Evolutionary conservation across 345 rosid species (phyloP), one percentile per base, ranked within the genome.

Genomic region (Lumnitzera racemosa): DNA sequence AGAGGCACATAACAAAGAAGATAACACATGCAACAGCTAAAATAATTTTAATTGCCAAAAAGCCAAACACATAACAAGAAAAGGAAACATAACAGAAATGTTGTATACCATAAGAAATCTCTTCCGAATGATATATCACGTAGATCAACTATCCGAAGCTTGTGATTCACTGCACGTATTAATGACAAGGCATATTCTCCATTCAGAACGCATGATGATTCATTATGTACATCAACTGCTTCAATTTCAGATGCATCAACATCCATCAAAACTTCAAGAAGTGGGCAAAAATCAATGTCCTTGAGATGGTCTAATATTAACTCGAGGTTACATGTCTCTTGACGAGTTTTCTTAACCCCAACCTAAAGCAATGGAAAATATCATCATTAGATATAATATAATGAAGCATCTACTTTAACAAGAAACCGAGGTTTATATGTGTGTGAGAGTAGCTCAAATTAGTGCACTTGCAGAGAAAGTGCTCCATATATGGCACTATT

Each of bases 281-380:
- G 85, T 3, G 98, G 91, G 55, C 63, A 79, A 68, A 76, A 75
- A 71, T 89, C 96, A 67, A 70, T 67, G 47, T 83, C 88, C 72
- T 80, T 81, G 62, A 89, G 64, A 36, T 61, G 63, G 59, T 89
- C 96, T 74, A 87, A 46, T 54, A 69, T 66, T 54, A 92, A 72
- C 69, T 81, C 89, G 55, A 92, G 63, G 63, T 61, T 65, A 57
- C 96, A 83, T 36, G 46, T 43, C 74, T 80, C 75, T 13, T 72
- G 62, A 65, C 69, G 65, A 47, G 88, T 78, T 74, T 74, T 89
- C 56, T 72, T 72, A 56, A 78, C 72, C 72, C 80, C 84, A 43
- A 75, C 91, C 98, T 89, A 20, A 20, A 20, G 20, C 20, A 20
- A 20, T 1, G 20, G 63, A 63, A 66, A 49, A 63, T 51, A 53